Conservation (phyloP, 352 stramenopile species). For the Phytophthora citricola region DNA sequence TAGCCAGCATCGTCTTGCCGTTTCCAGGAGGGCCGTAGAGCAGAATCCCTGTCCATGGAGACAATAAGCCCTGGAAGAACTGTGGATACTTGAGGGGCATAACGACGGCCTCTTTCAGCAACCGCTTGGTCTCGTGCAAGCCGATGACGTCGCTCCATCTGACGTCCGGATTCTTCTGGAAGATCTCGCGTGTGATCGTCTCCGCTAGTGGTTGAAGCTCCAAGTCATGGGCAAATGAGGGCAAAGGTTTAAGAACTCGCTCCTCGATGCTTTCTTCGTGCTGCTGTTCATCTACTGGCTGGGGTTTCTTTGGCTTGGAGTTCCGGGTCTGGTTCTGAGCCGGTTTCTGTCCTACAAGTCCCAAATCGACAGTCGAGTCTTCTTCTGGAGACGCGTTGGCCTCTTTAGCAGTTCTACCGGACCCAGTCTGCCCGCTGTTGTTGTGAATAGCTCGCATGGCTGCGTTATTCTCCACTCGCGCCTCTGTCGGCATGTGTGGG, state of each 20-base stretch:
- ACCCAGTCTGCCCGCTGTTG: conserved; percentile 14
- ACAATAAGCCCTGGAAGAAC: conserved; percentile 93
- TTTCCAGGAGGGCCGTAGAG: conserved; percentile 88
- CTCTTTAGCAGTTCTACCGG: conserved; percentile 8
- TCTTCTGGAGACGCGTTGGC: conserved; percentile 39
- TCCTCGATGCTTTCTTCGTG: conserved; percentile 70
- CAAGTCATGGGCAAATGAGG: conserved; percentile 84
- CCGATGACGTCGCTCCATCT: conserved; percentile 92
- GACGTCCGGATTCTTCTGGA: conserved; percentile 90
- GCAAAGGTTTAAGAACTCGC: conserved; percentile 86
- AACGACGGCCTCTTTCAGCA: conserved; percentile 95
- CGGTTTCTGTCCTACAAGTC: conserved; percentile 75
- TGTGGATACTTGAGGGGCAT: conserved; percentile 96
- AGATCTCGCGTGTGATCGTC: conserved; percentile 93
- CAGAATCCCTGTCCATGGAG: conserved; percentile 91
- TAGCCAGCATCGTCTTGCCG: conserved; percentile 91
- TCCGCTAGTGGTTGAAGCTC: conserved; percentile 89
- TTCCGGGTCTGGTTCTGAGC: conserved; percentile 38
- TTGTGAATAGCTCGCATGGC: conserved; percentile 65
- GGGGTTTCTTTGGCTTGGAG: conserved; percentile 38
- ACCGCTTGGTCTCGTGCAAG: conserved; percentile 91
- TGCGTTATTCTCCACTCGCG: conserved; percentile 82
- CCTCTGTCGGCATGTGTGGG: conserved; percentile 75
- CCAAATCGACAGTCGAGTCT: conserved; percentile 52
- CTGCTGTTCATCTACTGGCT: conserved; percentile 16